Evolutionary conservation across 495 filamentous ascomycete genomes (phyloP).

Genomic region (Hypoxylon fragiforme): DNA sequence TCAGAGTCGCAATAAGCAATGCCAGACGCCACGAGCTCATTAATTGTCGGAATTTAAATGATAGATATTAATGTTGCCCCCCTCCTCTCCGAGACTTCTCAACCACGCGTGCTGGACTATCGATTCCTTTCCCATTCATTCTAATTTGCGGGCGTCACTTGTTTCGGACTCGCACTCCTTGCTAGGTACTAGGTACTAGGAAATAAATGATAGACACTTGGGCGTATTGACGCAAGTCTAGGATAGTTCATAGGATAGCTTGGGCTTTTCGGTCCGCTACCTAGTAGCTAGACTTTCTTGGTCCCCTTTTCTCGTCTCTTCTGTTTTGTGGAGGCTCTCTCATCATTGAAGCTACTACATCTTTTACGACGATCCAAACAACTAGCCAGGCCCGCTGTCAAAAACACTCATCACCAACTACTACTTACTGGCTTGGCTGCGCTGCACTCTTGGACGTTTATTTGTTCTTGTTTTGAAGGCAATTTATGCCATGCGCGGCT

Average conservation of each 20-base stretch:
- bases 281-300: too few relatives aligned
- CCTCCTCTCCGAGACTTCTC: conserved; percentile 24
- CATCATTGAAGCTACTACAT: too few relatives aligned
- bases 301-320: too few relatives aligned
- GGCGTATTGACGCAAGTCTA: conserved; percentile 13
- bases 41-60: conserved; percentile 19
- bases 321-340: too few relatives aligned
- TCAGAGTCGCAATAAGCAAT: conserved; percentile 17
- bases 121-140: conserved; percentile 25
- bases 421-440: too few relatives aligned
- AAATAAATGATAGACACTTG: background rate
- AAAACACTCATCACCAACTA: too few relatives aligned
- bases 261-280: too few relatives aligned
- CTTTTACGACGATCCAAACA: too few relatives aligned
- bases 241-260: conserved; percentile 18
- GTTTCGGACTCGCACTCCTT: conserved; percentile 22
- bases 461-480: too few relatives aligned
- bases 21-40: conserved; percentile 20
- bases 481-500: too few relatives aligned
- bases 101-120: conserved; percentile 26
- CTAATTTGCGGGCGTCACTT: conserved; percentile 19
- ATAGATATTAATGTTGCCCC: conserved; percentile 16
- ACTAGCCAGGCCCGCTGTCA: too few relatives aligned
- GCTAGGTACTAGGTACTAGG: conserved; percentile 5
- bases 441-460: too few relatives aligned